These are phyloP conservation scores for Colletotrichum sp. DNA, from an alignment of 2,329 filamentous ascomycete genomes.

Conservation along the genomic window DNA sequence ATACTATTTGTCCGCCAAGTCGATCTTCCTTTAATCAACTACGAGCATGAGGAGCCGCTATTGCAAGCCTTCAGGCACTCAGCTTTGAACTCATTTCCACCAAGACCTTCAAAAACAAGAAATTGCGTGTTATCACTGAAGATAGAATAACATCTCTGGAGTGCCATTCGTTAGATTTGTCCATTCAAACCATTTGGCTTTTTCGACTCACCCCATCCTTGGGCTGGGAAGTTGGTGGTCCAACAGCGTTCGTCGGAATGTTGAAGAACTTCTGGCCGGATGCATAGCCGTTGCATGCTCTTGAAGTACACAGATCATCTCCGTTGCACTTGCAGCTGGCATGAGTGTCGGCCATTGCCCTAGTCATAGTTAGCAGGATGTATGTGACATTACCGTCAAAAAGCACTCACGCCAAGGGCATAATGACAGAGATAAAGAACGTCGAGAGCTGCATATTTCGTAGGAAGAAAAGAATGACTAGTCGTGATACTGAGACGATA, in stretches of 20 bases:
- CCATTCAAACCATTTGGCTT: fast-evolving
- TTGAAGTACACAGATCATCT: neutral
- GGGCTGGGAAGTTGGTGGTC: neutral
- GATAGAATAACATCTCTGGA: neutral
- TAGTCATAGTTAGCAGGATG: neutral
- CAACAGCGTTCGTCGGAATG: neutral
- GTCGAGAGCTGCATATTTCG: neutral
- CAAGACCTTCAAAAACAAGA: neutral
- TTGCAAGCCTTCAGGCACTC: neutral
- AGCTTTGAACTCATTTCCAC: neutral
- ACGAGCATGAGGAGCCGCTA: neutral
- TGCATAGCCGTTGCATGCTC: neutral
- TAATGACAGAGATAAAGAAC: neutral
- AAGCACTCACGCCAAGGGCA: neutral
- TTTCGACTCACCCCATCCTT: neutral
- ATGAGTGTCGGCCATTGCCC: neutral
- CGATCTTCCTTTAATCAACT: neutral
- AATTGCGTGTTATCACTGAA: neutral
- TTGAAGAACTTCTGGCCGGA: neutral
- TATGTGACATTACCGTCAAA: neutral
- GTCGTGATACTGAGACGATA: neutral
- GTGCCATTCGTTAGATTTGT: neutral
- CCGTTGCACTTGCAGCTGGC: neutral
- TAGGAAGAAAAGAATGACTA: neutral
- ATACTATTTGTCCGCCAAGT: neutral